A percentile compares a stretch with the other conserved stretches of the same genome.
phyloP scores from a whole-genome alignment of 768 basidiomycete genomes.

The Lanmaoa rubissima region DNA sequence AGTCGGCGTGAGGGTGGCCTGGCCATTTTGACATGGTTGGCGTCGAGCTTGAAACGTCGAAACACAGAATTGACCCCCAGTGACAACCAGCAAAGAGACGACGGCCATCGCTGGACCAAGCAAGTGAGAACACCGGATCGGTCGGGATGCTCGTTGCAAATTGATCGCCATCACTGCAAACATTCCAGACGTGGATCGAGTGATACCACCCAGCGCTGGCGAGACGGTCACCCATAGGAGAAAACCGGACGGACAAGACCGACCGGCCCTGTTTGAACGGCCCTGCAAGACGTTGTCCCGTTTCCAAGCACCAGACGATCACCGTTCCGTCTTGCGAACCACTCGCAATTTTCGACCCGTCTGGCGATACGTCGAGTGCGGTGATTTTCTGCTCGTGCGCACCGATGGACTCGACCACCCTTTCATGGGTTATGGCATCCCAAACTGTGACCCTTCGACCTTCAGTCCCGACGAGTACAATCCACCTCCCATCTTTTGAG shows the following conservation, averaged over 20 bases:
- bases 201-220: conserved; percentile 11
- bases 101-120: conserved; percentile 19
- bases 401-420: conserved; percentile 5
- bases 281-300: conserved; percentile 11
- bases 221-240: conserved; percentile 18
- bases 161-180: background rate
- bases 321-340: conserved; percentile 22
- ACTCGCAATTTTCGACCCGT: conserved; percentile 20
- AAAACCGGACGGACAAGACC: conserved; percentile 20
- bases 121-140: conserved; percentile 13
- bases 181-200: conserved; percentile 10
- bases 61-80: conserved; percentile 11
- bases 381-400: conserved; percentile 16
- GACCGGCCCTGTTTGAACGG: conserved; percentile 15
- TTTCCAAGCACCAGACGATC: conserved; percentile 21
- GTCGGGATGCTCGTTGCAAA: background rate
- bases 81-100: conserved; percentile 17
- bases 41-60: conserved; percentile 5
- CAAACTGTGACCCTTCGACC: conserved; percentile 10
- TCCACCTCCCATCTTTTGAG: conserved; percentile 21
- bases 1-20: conserved; percentile 10
- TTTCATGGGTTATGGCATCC: conserved; percentile 5
- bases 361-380: conserved; percentile 21
- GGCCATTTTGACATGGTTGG: conserved; percentile 4
- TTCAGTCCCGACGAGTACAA: background rate